A percentile compares a stretch with the other conserved stretches of the same genome.
These are phyloP conservation scores for Smithsoniella earleae DNA, from an alignment of 163 green algal genomes.

Conservation along the genomic window DNA sequence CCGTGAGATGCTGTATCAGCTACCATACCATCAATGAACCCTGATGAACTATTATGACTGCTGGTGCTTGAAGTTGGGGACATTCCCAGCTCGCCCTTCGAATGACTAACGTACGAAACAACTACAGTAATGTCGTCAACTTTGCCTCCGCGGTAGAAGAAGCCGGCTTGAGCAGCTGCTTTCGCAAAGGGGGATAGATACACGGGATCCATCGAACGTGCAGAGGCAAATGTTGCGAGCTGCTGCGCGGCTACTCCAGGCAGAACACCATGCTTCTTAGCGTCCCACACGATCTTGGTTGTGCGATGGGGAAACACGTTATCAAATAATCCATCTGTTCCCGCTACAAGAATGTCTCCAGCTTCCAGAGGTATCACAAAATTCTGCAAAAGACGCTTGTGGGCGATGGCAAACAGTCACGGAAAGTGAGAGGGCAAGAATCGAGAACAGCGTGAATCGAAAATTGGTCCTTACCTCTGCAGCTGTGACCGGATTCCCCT, in stretches of 20 bases:
- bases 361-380: constrained; percentile 52
- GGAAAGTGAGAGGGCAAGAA: too few species aligned
- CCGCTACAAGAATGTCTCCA: constrained; percentile 79
- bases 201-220: constrained; percentile 59
- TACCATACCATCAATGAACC: too few species aligned
- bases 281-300: constrained; percentile 33
- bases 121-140: constrained; percentile 83
- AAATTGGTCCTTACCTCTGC: not conserved
- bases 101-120: constrained; percentile 47
- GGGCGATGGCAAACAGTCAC: too few species aligned
- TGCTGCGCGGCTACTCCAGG: constrained; percentile 41
- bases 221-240: constrained; percentile 63
- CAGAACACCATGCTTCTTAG: constrained; percentile 18
- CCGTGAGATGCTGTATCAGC: not conserved
- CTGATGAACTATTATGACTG: too few species aligned
- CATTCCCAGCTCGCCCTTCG: not conserved
- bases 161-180: constrained; percentile 51
- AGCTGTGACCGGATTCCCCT: constrained; percentile 27
- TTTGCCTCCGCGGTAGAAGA: constrained; percentile 63
- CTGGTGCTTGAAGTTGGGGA: not conserved
- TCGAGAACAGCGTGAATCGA: too few species aligned
- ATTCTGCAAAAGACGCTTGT: too few species aligned
- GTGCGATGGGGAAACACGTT: constrained; percentile 87
- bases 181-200: constrained; percentile 80
- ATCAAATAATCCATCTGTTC: constrained; percentile 91